Evolutionary conservation across 2,329 filamentous ascomycete species (phyloP).

Genomic region (Polytolypa hystricis): DNA sequence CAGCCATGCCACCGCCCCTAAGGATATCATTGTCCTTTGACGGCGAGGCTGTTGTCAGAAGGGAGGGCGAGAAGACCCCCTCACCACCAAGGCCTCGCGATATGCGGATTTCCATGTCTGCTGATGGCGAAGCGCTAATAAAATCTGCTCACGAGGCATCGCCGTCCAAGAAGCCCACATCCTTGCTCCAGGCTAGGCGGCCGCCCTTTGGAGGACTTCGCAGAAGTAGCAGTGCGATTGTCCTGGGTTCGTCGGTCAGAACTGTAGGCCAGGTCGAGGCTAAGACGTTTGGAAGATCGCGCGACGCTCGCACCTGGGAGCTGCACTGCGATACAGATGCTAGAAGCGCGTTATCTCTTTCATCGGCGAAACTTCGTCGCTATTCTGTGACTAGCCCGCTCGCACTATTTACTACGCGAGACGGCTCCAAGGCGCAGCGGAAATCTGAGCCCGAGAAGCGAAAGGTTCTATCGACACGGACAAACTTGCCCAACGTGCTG

Average conservation of each 20-base stretch:
- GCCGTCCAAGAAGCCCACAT: slow-evolving; percentile 46
- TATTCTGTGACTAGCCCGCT: slow-evolving; percentile 75
- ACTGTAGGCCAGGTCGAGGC: slow-evolving; percentile 25
- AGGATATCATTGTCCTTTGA: slow-evolving; percentile 33
- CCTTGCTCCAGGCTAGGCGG: slow-evolving; percentile 36
- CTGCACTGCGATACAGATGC: slow-evolving; percentile 75
- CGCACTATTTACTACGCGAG: slow-evolving; percentile 52
- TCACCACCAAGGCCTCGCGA: slow-evolving; percentile 31
- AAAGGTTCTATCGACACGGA: slow-evolving; percentile 23
- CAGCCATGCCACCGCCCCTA: slow-evolving; percentile 22
- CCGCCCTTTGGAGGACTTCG: slow-evolving; percentile 47
- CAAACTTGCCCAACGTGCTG: slow-evolving; percentile 38
- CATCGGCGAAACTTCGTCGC: slow-evolving; percentile 51
- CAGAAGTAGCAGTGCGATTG: slow-evolving; percentile 59
- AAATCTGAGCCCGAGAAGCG: slow-evolving; percentile 51
- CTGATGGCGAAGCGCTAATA: slow-evolving; percentile 84
- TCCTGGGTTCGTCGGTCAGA: slow-evolving; percentile 47
- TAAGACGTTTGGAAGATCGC: slow-evolving; percentile 60
- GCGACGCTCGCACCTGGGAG: slow-evolving; percentile 83
- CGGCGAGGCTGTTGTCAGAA: slow-evolving; percentile 28
- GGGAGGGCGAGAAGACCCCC: slow-evolving; percentile 29
- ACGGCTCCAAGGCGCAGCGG: slow-evolving; percentile 51
- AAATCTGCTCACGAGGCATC: slow-evolving; percentile 57
- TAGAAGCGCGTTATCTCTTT: slow-evolving; percentile 64
- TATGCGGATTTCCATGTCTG: slow-evolving; percentile 68